Conservation (phyloP, 306 rosid genomes). For the Quercus mongolica region DNA sequence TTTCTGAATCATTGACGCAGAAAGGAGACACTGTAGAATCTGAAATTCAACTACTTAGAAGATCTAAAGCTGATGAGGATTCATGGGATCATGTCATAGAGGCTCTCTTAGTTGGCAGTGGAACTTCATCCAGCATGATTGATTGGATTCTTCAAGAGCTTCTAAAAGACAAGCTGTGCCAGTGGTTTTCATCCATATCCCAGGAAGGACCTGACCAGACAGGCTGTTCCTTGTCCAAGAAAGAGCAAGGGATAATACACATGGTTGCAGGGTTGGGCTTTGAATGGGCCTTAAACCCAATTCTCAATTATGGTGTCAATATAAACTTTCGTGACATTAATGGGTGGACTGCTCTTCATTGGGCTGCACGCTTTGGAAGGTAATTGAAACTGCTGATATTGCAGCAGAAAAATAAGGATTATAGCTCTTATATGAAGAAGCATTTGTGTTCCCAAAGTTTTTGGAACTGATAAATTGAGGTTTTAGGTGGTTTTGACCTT, state of each 20-base stretch:
- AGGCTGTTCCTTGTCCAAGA: constrained; percentile 74
- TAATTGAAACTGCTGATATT: constrained; percentile 29
- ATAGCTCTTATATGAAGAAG: neutral
- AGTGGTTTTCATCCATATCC: constrained; percentile 66
- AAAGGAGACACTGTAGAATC: constrained; percentile 32
- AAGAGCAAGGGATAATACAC: constrained; percentile 92
- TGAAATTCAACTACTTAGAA: constrained; percentile 28
- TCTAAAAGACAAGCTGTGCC: constrained; percentile 70
- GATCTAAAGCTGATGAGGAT: constrained; percentile 51
- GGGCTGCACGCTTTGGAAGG: constrained; percentile 99
- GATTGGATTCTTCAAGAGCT: constrained; percentile 86
- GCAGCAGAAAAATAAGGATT: neutral
- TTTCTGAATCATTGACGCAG: constrained; percentile 41
- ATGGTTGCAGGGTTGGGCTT: constrained; percentile 87
- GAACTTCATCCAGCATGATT: constrained; percentile 59
- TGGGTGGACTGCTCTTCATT: constrained; percentile 94
- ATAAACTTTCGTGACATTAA: constrained; percentile 92
- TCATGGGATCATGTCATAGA: constrained; percentile 65
- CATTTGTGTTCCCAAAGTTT: constrained; percentile 10
- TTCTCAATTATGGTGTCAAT: constrained; percentile 69
- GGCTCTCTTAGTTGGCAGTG: constrained; percentile 62
- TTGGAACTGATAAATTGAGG: constrained; percentile 2
- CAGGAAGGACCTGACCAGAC: constrained; percentile 35
- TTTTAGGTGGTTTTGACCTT: neutral
- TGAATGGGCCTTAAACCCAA: constrained; percentile 85